phyloP scores from a whole-genome alignment of 2,329 filamentous ascomycete genomes.

The Sporothrix inflata region DNA sequence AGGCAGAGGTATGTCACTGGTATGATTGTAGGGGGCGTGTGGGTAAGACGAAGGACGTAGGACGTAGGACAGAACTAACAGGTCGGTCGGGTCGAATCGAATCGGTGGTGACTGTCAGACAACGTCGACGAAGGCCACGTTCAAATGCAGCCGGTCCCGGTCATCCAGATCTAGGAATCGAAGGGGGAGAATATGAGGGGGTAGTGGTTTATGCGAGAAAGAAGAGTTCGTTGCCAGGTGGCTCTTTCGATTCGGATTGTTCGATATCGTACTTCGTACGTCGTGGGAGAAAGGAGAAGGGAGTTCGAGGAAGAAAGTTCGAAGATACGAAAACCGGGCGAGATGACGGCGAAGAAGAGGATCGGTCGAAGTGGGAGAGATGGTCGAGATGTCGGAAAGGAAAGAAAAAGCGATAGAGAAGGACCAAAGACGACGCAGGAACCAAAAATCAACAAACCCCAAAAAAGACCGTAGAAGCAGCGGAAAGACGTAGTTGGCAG shows the following conservation, averaged over 20 bases:
- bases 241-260: neutral
- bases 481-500: neutral
- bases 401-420: slow-evolving; percentile 19
- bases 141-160: slow-evolving; percentile 25
- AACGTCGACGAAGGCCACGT: slow-evolving; percentile 28
- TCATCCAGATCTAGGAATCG: slow-evolving; percentile 22
- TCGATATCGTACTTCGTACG: slow-evolving; percentile 4
- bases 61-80: slow-evolving; percentile 27
- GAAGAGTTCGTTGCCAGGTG: neutral
- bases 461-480: slow-evolving; percentile 2
- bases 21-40: neutral
- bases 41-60: neutral
- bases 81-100: slow-evolving; percentile 19
- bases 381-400: slow-evolving; percentile 9
- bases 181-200: no score
- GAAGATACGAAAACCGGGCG: neutral
- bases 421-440: neutral
- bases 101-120: slow-evolving; percentile 25
- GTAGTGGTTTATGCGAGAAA: neutral
- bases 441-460: slow-evolving; percentile 1
- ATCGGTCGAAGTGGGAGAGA: neutral
- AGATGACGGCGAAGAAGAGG: neutral
- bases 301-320: neutral
- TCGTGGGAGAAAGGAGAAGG: neutral
- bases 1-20: neutral